phyloP scores from a whole-genome alignment of 148 eudicot genomes.

The Selenicereus undatus region DNA sequence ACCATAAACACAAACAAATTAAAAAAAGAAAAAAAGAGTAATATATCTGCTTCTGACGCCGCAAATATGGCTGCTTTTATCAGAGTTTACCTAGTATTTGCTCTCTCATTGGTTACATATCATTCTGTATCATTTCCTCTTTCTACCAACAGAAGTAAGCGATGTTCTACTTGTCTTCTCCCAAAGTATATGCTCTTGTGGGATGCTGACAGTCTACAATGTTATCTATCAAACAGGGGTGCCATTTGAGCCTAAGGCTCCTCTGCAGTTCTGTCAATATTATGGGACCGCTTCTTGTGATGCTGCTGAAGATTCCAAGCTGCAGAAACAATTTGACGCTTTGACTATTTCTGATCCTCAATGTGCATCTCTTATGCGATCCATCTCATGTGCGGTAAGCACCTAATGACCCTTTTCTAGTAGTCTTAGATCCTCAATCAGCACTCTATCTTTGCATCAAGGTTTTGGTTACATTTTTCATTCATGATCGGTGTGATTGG shows the following conservation, averaged over 20 bases:
- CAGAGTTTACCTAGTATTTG: not conserved
- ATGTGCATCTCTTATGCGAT: conserved; percentile 48
- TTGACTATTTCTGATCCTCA: conserved; percentile 43
- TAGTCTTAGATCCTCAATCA: too few relatives aligned
- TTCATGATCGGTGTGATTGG: too few relatives aligned
- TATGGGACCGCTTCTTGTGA: conserved; percentile 47
- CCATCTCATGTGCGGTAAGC: conserved; percentile 49
- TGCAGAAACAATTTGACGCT: conserved; percentile 35
- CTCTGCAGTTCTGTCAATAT: conserved; percentile 41
- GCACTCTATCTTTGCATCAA: too few relatives aligned
- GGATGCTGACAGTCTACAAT: conserved; percentile 19
- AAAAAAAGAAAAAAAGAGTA: not conserved
- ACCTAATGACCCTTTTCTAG: too few relatives aligned
- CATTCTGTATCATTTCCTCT: conserved; percentile 34
- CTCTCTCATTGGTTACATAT: conserved; percentile 19
- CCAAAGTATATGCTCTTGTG: not conserved
- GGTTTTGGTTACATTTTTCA: too few relatives aligned
- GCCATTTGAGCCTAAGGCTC: not conserved
- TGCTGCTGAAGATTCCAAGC: conserved; percentile 28
- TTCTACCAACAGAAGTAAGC: conserved; percentile 47
- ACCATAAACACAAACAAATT: too few relatives aligned
- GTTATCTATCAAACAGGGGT: too few relatives aligned
- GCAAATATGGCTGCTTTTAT: conserved; percentile 3
- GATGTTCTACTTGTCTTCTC: not conserved
- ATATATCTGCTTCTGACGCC: not conserved